Percentiles rank a stretch among this genome's conserved stretches.
Evolutionary conservation across 1,284 basidiomycete genomes (phyloP).

Genomic region (Phellinidium pouzarii): DNA sequence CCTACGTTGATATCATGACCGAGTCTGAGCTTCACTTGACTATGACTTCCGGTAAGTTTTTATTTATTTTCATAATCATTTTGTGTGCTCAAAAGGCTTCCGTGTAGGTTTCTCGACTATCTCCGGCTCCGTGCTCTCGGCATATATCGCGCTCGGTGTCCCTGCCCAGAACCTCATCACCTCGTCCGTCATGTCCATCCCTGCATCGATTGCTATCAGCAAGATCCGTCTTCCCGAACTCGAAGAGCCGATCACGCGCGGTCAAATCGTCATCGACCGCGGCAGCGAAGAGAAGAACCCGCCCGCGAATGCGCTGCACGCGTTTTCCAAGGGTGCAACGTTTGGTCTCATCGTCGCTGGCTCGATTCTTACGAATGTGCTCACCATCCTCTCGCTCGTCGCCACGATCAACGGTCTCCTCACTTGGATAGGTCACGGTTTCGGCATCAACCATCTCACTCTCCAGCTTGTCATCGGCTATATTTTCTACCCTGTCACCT

Average conservation of each 20-base stretch:
- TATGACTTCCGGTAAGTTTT: constrained; percentile 73
- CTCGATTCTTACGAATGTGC: constrained; percentile 74
- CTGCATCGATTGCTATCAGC: constrained; percentile 86
- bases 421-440: constrained; percentile 85
- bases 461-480: constrained; percentile 83
- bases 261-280: constrained; percentile 72
- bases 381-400: constrained; percentile 76
- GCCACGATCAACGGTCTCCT: constrained; percentile 79
- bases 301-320: constrained; percentile 77
- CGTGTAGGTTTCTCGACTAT: constrained; percentile 73
- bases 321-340: constrained; percentile 80
- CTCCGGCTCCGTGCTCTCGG: constrained; percentile 81
- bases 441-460: constrained; percentile 77
- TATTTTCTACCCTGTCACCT: constrained; percentile 81
- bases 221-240: constrained; percentile 81
- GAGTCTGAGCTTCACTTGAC: constrained; percentile 82
- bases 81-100: background rate
- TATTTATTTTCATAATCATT: background rate
- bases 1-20: constrained; percentile 87
- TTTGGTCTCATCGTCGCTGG: constrained; percentile 85
- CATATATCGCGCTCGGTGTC: constrained; percentile 81
- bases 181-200: constrained; percentile 91
- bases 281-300: constrained; percentile 50
- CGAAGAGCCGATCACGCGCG: constrained; percentile 82
- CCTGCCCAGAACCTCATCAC: constrained; percentile 80